Evolutionary conservation across 2,329 filamentous ascomycete species (phyloP), one percentile per base, ranked within the genome.

Genomic region (Parastagonospora avenae): DNA sequence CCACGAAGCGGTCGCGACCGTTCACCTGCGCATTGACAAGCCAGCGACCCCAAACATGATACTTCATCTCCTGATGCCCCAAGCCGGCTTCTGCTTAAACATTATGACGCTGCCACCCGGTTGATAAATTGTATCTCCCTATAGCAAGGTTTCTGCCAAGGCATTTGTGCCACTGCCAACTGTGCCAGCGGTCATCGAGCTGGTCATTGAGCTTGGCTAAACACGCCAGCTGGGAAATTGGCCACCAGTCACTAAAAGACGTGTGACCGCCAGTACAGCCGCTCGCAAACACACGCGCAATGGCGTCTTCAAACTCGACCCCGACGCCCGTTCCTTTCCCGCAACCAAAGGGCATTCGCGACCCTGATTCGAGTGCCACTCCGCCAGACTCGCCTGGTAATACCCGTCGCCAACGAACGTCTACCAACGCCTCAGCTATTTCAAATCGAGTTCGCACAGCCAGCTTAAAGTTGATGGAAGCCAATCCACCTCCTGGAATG

Each of bases 401-500:
- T 43, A 42, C 64, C 50, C 52, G 39, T 35, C 46, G 58, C 55
- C 39, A 50, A 14, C 60, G 67, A 43, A 70, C 62, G 0, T 68
- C 66, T 8, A 73, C 69, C 44, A 67, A 59, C 57, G 59, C 66
- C n/a, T 74, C 72, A 7, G 54, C 58, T 31, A 55, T 60, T 2
- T 71, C 71, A 10, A 66, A 47, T 44, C 66, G 66, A 14, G 56
- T 76, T 28, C 70, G 72, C 7, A 59, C 67, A 15, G 73, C 70
- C 4, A 74, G 71, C 33, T 60, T 73, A 46, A 74, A 68, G 53
- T 52, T 72, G 29, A 73, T 75, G 58, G 71, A 76, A 19, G 64
- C 72, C 6, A 59, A 71, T 39, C 66, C 71, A 7, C 75, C 75
- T 3, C 67, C 70, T 0, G 74, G 76, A 35, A 75, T 77, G 68